phyloP scores from a whole-genome alignment of 495 filamentous ascomycete species.

The Aspergillus mulundensis region DNA sequence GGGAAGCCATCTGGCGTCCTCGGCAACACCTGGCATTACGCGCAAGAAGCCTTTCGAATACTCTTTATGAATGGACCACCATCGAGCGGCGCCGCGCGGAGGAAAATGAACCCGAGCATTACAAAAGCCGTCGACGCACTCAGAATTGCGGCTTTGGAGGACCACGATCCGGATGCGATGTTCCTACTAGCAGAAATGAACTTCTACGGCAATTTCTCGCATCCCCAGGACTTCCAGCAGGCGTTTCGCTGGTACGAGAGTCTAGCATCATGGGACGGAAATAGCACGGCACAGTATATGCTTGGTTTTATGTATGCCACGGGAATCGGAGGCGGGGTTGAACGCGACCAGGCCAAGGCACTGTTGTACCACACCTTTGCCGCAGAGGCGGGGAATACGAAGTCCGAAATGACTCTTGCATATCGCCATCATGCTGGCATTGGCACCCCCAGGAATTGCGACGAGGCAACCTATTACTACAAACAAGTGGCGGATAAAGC shows the following conservation, averaged over 20 bases:
- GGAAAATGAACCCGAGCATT: slow-evolving; percentile 32
- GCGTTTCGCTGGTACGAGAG: slow-evolving; percentile 80
- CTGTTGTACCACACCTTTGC: slow-evolving; percentile 94
- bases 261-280: slow-evolving; percentile 73
- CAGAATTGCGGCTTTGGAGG: slow-evolving; percentile 66
- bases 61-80: slow-evolving; percentile 49
- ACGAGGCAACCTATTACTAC: slow-evolving; percentile 81
- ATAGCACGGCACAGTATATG: slow-evolving; percentile 91
- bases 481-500: slow-evolving; percentile 92
- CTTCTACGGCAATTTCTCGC: slow-evolving; percentile 90
- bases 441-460: slow-evolving; percentile 78
- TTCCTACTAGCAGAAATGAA: slow-evolving; percentile 91
- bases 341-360: slow-evolving; percentile 87
- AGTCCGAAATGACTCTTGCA: slow-evolving; percentile 90
- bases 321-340: slow-evolving; percentile 76
- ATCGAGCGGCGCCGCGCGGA: slow-evolving; percentile 18
- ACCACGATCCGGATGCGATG: slow-evolving; percentile 77
- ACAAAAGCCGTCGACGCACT: slow-evolving; percentile 65
- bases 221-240: slow-evolving; percentile 76
- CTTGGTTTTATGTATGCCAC: slow-evolving; percentile 95
- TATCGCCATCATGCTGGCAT: slow-evolving; percentile 85
- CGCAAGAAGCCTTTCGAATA: slow-evolving; percentile 43
- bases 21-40: slow-evolving; percentile 46
- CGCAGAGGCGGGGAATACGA: slow-evolving; percentile 75
- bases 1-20: slow-evolving; percentile 44